These are phyloP conservation scores for Russula ochroleuca DNA, from an alignment of 768 basidiomycete species.

Conservation along the genomic window DNA sequence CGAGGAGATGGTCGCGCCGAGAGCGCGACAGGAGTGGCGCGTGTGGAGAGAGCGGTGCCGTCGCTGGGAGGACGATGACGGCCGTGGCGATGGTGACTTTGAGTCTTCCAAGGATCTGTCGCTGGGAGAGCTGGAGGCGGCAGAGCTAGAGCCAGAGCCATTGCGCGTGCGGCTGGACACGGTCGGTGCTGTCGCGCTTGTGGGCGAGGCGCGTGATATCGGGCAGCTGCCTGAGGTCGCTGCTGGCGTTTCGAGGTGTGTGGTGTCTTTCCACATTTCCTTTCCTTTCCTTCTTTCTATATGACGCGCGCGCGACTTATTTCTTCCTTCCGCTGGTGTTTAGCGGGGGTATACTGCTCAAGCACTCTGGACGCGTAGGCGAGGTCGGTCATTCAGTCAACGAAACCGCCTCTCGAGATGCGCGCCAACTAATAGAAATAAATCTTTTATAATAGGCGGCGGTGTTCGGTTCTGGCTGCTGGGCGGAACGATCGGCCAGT, in stretches of 20 bases:
- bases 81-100: not conserved
- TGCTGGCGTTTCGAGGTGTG: constrained; percentile 72
- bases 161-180: constrained; percentile 56
- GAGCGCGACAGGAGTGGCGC: constrained; percentile 52
- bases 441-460: constrained; percentile 47
- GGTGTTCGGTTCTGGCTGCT: constrained; percentile 70
- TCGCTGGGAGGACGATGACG: constrained; percentile 34
- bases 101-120: too few relatives aligned
- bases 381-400: constrained; percentile 53
- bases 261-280: not conserved
- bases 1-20: constrained; percentile 47
- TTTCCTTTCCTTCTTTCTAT: not conserved
- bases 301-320: not conserved
- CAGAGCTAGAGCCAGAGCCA: not conserved
- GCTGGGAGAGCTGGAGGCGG: not conserved
- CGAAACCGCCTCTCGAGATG: not conserved
- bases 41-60: constrained; percentile 46
- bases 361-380: constrained; percentile 67
- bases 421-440: too few relatives aligned
- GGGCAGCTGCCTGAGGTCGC: constrained; percentile 35
- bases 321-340: not conserved
- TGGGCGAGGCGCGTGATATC: constrained; percentile 35
- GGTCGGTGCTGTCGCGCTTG: constrained; percentile 68
- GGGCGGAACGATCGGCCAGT: constrained; percentile 46
- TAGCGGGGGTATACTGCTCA: constrained; percentile 78